A percentile compares a stretch with the other conserved stretches of the same genome.
phyloP scores from a whole-genome alignment of 2,329 filamentous ascomycete genomes.

The Xylariaceae sp. region DNA sequence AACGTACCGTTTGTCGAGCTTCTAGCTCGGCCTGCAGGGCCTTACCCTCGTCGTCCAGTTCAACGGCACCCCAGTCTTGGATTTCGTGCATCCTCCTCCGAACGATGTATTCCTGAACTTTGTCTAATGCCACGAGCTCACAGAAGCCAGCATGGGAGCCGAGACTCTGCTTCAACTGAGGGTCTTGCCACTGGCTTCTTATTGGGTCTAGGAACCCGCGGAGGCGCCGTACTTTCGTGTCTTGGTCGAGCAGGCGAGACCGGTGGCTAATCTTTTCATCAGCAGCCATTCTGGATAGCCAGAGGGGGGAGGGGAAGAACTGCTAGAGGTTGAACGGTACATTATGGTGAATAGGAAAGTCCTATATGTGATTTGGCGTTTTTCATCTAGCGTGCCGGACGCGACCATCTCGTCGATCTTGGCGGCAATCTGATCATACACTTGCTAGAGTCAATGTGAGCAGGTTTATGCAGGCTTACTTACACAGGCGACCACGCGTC shows the following conservation, averaged over 20 bases:
- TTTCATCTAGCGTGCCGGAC: constrained; percentile 69
- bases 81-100: constrained; percentile 67
- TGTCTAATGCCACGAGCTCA: constrained; percentile 69
- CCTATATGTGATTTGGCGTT: constrained; percentile 77
- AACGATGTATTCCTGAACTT: constrained; percentile 73
- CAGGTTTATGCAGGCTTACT: neutral
- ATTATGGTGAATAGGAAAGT: constrained; percentile 93
- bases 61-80: constrained; percentile 74
- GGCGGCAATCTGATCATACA: constrained; percentile 80
- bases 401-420: constrained; percentile 77
- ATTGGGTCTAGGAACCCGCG: constrained; percentile 77
- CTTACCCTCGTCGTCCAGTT: constrained; percentile 73
- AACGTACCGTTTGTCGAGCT: constrained; percentile 65
- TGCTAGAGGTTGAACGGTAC: constrained; percentile 36
- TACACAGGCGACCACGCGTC: neutral
- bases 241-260: constrained; percentile 65
- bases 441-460: constrained; percentile 46
- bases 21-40: constrained; percentile 74
- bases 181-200: constrained; percentile 71
- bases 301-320: neutral
- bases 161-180: constrained; percentile 62
- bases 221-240: constrained; percentile 66
- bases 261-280: constrained; percentile 59
- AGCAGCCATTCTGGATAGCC: neutral
- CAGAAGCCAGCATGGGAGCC: constrained; percentile 75